Evolutionary conservation across 129 eudicot genomes (phyloP).

Genomic region (Helianthus tuberosus): DNA sequence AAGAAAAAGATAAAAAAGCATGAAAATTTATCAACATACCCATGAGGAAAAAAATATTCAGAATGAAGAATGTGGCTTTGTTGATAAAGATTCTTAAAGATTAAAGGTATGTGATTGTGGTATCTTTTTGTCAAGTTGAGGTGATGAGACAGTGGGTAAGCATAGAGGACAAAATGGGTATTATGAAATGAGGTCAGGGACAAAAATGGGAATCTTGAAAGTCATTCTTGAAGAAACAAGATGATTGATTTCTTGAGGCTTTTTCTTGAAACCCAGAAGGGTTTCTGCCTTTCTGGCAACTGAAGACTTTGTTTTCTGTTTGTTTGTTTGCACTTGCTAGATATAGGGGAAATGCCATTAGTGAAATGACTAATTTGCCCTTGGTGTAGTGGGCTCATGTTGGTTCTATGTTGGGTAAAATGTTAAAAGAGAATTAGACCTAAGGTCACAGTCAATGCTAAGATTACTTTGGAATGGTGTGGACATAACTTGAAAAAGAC

Average conservation of each 20-base stretch:
- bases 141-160: no score
- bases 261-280: conserved; percentile 40
- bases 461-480: conserved; percentile 31
- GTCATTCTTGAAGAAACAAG: conserved; percentile 32
- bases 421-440: conserved; percentile 29
- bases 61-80: conserved; percentile 18
- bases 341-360: conserved; percentile 14
- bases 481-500: conserved; percentile 30
- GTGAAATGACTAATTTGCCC: conserved; percentile 35
- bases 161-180: conserved; percentile 31
- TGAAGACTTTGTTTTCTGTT: conserved; percentile 43
- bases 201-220: not conserved
- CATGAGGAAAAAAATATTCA: conserved; percentile 27
- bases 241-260: conserved; percentile 49
- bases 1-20: conserved; percentile 17
- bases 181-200: conserved; percentile 5
- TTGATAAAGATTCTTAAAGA: conserved; percentile 30
- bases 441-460: conserved; percentile 39
- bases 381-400: conserved; percentile 21
- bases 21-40: conserved; percentile 6
- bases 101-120: conserved; percentile 15
- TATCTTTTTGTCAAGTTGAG: conserved; percentile 19
- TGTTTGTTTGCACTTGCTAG: conserved; percentile 42
- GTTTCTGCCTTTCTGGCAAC: conserved; percentile 44
- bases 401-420: conserved; percentile 33